A percentile compares a stretch with the other conserved stretches of the same genome.
Evolutionary conservation across 129 eudicot species (phyloP).

Genomic region (Lactuca saligna): DNA sequence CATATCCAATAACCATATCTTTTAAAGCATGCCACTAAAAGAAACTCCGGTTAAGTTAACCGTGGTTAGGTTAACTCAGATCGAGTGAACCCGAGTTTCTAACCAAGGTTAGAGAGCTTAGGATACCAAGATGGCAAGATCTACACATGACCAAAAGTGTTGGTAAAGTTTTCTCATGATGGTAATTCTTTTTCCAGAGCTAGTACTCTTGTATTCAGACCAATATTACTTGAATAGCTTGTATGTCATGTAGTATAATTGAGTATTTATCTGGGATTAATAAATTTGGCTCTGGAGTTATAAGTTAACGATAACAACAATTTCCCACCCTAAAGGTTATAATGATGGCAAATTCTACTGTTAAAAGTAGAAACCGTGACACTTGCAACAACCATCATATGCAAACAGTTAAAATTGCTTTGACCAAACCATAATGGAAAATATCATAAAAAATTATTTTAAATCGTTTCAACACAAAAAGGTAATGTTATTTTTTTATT

Average conservation of each 20-base stretch:
- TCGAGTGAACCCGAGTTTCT: neutral
- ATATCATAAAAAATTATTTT: neutral
- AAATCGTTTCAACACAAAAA: neutral
- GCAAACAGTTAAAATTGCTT: neutral
- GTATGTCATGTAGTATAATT: neutral
- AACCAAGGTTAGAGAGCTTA: neutral
- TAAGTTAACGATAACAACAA: conserved; percentile 7
- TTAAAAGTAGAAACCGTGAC: conserved; percentile 14
- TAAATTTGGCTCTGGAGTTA: neutral
- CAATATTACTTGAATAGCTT: neutral
- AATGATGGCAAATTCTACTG: neutral
- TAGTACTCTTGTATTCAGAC: neutral
- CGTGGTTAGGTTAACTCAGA: neutral
- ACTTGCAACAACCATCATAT: conserved; percentile 10
- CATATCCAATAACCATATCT: neutral
- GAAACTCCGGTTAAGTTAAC: neutral
- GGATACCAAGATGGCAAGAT: conserved; percentile 3
- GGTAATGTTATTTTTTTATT: too few relatives aligned
- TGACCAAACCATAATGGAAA: conserved; percentile 3
- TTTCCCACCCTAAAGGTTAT: neutral
- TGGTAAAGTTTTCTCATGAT: conserved; percentile 4
- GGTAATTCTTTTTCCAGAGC: neutral
- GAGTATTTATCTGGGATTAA: neutral
- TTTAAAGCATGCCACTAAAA: neutral
- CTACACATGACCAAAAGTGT: conserved; percentile 1